phyloP scores from a whole-genome alignment of 2,329 filamentous ascomycete genomes.

The Colletotrichum horii region DNA sequence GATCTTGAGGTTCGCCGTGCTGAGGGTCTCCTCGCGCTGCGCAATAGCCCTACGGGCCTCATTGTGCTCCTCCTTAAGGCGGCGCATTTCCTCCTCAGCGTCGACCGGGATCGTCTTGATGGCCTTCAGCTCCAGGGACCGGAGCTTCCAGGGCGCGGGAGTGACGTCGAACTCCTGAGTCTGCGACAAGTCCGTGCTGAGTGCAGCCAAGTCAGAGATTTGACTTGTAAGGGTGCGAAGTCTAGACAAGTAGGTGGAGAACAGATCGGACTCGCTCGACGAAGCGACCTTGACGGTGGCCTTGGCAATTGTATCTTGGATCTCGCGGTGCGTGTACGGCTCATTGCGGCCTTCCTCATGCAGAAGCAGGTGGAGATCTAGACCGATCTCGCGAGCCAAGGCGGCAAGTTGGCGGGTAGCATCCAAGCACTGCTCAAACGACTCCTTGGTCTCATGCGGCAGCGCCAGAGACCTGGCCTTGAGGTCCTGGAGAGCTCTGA shows the following conservation, averaged over 20 bases:
- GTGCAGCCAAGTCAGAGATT: slow-evolving; percentile 72
- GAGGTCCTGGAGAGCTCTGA: slow-evolving; percentile 79
- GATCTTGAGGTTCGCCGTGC: slow-evolving; percentile 89
- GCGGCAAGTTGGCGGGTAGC: slow-evolving; percentile 69
- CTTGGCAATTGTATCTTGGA: slow-evolving; percentile 66
- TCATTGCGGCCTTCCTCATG: slow-evolving; percentile 75
- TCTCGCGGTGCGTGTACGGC: slow-evolving; percentile 69
- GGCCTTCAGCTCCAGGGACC: slow-evolving; percentile 81
- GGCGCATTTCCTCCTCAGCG: slow-evolving; percentile 82
- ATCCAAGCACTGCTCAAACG: slow-evolving; percentile 73
- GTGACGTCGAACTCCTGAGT: slow-evolving; percentile 81
- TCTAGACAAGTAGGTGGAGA: slow-evolving; percentile 71
- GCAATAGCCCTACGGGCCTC: slow-evolving; percentile 76
- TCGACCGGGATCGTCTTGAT: slow-evolving; percentile 82
- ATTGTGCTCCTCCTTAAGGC: slow-evolving; percentile 79
- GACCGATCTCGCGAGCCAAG: slow-evolving; percentile 71
- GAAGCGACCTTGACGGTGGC: slow-evolving; percentile 58
- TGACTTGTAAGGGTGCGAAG: slow-evolving; percentile 68
- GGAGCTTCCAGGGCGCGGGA: slow-evolving; percentile 81
- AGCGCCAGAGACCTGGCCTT: slow-evolving; percentile 77
- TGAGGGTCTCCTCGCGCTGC: slow-evolving; percentile 79
- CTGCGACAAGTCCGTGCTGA: slow-evolving; percentile 73
- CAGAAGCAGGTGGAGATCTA: slow-evolving; percentile 69
- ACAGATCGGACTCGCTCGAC: slow-evolving; percentile 69
- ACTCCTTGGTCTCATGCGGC: slow-evolving; percentile 67